Base-by-base conservation (phyloP, 495 filamentous ascomycete species). In the Hypoxylon perforatum region DNA sequence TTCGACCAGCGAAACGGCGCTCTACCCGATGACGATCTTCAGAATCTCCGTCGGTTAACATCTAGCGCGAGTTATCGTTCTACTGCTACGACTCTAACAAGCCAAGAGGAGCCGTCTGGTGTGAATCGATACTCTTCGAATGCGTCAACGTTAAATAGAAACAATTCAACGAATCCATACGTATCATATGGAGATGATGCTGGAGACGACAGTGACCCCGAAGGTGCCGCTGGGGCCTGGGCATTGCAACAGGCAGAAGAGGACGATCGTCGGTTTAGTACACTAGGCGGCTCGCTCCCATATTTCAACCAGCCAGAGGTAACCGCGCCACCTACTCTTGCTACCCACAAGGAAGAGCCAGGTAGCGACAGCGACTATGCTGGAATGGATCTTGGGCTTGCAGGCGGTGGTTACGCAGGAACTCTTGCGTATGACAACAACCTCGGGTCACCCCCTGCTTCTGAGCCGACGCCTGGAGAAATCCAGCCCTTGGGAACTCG, bases 211-310 rank as follows among this genome's bases (percentile, higher is more conserved):
- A 97, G 93, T 69, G 95, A 99, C 64, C 87, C 92, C 0, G 95
- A 99, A 76, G 94, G 92, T 22, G 90, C 91, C 18, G 92, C 91
- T 22, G 95, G 95, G 1, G 78, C 96, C 15, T 87, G 89, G 65
- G 93, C 93, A 70, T 85, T 99, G 84, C 88, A 86, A 33, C 86
- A 92, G 76, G 92, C 91, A 1, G 95, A 97, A 52, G 87, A 93
- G 75, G 88, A 97, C 71, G 93, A 97, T 45, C 87, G 90, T 17
- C 80, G 84, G 41, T 86, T 88, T 54, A 87, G 85, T 48, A 45
- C 72, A 12, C 50, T 67, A 12, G 45, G 62, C 18, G 55, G 57
- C 21, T 25, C 69, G 25, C 70, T 74, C 46, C 57, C 63, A 1
- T 62, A 73, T 51, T 75, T 75, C 53, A 65, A 50, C 22, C 72